A percentile compares a stretch with the other conserved stretches of the same genome.
These are phyloP conservation scores for Eleusine coracana DNA, from an alignment of 176 grass and related monocot genomes.

Conservation along the genomic window DNA sequence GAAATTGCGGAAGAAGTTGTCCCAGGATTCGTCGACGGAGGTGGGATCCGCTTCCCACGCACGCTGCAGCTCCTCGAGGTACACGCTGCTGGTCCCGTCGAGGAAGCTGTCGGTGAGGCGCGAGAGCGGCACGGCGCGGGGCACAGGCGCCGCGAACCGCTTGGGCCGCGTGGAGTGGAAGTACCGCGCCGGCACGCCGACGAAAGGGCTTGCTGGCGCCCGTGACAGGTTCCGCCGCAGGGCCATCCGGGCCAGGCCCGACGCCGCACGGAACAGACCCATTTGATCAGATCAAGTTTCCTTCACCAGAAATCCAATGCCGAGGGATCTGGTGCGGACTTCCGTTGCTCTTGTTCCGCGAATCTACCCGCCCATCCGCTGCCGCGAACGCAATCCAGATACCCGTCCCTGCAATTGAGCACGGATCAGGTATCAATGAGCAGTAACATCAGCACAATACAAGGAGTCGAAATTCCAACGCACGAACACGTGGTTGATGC, in stretches of 20 bases:
- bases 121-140: constrained; percentile 70
- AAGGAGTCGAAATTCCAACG: not conserved
- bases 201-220: constrained; percentile 27
- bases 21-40: constrained; percentile 85
- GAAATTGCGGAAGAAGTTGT: constrained; percentile 91
- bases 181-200: constrained; percentile 31
- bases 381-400: not conserved
- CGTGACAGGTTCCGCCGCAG: constrained; percentile 58
- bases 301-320: not conserved
- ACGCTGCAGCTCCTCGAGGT: constrained; percentile 87
- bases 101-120: constrained; percentile 85
- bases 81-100: constrained; percentile 75
- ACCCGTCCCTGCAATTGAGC: not conserved
- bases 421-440: not conserved
- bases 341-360: not conserved
- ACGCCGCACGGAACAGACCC: constrained; percentile 77
- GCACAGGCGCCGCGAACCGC: constrained; percentile 43
- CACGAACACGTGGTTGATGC: not conserved
- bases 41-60: constrained; percentile 73
- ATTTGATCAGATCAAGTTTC: constrained; percentile 46
- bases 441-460: not conserved
- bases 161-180: constrained; percentile 59
- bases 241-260: constrained; percentile 65
- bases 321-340: not conserved
- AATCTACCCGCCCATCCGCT: constrained; percentile 35